Evolutionary conservation across 2,329 filamentous ascomycete species (phyloP), one percentile per base, ranked within the genome.

Genomic region (Triangularia verruculosa): DNA sequence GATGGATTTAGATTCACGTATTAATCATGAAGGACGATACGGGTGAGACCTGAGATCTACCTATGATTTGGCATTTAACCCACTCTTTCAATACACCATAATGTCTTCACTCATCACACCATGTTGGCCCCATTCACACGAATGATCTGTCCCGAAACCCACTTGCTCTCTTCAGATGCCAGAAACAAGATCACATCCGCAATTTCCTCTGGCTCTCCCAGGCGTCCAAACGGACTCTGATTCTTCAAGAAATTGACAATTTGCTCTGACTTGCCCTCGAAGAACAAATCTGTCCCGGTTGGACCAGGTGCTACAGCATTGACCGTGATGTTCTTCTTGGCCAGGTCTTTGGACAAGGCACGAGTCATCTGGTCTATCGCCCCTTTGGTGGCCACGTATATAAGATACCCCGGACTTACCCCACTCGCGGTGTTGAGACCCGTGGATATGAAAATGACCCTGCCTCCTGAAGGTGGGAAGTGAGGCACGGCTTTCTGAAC

Each of bases 341-440:
- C 83, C 22, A 87, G 78, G 59, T 86, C 84, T 72, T 86, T 87
- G 53, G 81, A 78, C 64, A 87, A 72, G 2, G 81, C 74, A 11
- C 83, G 79, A 0, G 80, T 80, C 75, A 87, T 81, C 72, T 86
- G 83, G 72, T 88, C 84, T 47, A 88, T 78, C 8, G 85, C 83
- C 56, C 83, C 85, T 70, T 88, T 88, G 52, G 81, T 84, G 0
- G 80, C 75, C 9, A 77, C 77, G 71, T 88, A 88, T 8, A 85
- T 75, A 15, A 82, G 74, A 66, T 85, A 84, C 0, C 70, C 66
- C 0, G 81, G 77, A 25, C 74, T 61, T 1, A 86, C 74, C 3
- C 71, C 74, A 1, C 77, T 78, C 3, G 73, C 69, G 13, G 68
- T 70, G 43, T 72, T 76, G 52, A 77, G 66, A 17, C 73, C 72